Percentiles rank a stretch among this genome's conserved stretches.
Conservation (phyloP, 176 grass and related monocot genomes). For the Coix lacrymajobi region DNA sequence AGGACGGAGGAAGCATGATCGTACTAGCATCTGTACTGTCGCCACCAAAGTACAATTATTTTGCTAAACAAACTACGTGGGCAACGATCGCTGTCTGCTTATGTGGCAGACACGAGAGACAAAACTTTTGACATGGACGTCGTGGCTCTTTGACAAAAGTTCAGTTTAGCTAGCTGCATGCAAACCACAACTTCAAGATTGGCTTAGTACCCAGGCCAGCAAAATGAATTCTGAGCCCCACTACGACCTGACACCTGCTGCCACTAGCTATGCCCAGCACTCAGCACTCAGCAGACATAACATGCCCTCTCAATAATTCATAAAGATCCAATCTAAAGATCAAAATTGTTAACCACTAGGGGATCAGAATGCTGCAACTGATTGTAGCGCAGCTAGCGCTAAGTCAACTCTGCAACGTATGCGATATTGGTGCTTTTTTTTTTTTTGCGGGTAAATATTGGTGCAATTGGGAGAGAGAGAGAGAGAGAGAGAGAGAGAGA, state of each 20-base stretch:
- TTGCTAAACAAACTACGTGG: not conserved
- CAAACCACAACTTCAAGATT: not conserved
- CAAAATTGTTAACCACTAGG: not conserved
- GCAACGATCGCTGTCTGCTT: not conserved
- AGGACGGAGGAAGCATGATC: no score
- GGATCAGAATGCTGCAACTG: not conserved
- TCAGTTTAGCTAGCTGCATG: not conserved
- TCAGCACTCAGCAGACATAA: not conserved
- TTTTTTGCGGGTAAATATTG: no score
- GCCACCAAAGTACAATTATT: not conserved
- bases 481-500: no score
- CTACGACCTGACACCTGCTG: not conserved
- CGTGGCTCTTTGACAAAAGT: not conserved
- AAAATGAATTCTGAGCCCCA: not conserved
- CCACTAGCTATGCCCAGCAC: not conserved
- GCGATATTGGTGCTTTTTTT: not conserved
- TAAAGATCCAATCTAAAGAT: not conserved
- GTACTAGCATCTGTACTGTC: not conserved
- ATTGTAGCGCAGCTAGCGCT: no score
- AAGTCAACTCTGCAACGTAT: constrained; percentile 5
- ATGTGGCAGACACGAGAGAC: not conserved
- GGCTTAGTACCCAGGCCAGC: not conserved
- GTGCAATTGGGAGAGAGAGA: not conserved
- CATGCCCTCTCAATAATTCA: constrained; percentile 19
- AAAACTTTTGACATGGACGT: not conserved